phyloP scores from a whole-genome alignment of 202 grass and related monocot species.

The Brachypodium distachyon region DNA sequence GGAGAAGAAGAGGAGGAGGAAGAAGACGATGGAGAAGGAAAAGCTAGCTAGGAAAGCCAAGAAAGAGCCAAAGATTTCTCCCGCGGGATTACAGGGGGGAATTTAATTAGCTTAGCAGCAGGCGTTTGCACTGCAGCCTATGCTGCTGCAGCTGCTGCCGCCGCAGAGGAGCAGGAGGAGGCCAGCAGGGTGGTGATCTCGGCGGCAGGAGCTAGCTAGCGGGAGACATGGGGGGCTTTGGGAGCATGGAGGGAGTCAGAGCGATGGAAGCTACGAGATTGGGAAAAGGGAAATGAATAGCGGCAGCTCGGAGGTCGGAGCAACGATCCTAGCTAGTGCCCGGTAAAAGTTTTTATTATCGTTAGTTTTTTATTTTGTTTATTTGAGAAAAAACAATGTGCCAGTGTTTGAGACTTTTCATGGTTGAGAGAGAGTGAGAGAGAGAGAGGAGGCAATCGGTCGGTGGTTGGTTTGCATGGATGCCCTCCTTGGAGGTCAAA shows the following conservation, averaged over 20 bases:
- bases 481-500: not conserved
- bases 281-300: constrained; percentile 13
- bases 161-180: too few relatives aligned
- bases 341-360: not conserved
- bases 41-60: too few relatives aligned
- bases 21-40: not conserved
- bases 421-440: not conserved
- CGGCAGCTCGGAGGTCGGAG: not conserved
- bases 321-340: not conserved
- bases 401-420: not conserved
- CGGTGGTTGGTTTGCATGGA: not conserved
- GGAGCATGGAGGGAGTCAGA: not conserved
- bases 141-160: not conserved
- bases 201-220: constrained; percentile 11
- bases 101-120: too few relatives aligned
- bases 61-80: too few relatives aligned
- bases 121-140: constrained; percentile 33
- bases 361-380: not conserved
- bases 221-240: constrained; percentile 20
- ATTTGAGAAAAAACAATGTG: not conserved
- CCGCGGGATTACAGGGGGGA: not conserved
- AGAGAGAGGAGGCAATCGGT: not conserved
- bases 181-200: constrained; percentile 11
- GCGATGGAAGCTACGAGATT: not conserved
- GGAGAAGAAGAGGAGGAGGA: not conserved